phyloP scores from a whole-genome alignment of 306 rosid species.

The Datisca glomerata region DNA sequence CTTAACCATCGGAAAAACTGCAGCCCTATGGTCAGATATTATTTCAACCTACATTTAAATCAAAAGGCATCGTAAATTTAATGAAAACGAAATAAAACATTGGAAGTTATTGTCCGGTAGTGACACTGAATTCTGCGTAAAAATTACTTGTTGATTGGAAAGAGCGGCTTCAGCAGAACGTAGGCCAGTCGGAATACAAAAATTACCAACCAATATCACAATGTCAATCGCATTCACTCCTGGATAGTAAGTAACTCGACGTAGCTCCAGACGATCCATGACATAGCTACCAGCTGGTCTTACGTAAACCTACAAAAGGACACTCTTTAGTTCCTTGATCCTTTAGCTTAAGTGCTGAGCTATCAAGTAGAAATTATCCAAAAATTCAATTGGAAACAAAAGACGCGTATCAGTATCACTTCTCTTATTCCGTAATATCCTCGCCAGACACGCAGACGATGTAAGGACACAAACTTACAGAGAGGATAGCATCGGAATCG shows the following conservation, averaged over 20 bases:
- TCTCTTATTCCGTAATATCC: too few species aligned
- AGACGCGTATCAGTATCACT: too few species aligned
- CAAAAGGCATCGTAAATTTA: neutral
- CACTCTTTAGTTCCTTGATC: neutral
- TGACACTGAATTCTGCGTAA: too few species aligned
- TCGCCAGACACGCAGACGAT: too few species aligned
- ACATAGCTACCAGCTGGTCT: constrained; percentile 98
- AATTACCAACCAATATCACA: constrained; percentile 66
- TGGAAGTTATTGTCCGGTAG: neutral
- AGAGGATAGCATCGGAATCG: constrained; percentile 51
- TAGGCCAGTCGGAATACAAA: constrained; percentile 58
- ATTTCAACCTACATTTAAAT: constrained; percentile 42
- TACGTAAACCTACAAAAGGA: constrained; percentile 55
- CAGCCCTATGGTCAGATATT: constrained; percentile 58
- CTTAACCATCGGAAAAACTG: constrained; percentile 85
- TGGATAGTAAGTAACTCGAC: constrained; percentile 58
- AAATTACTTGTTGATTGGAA: constrained; percentile 56
- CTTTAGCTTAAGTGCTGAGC: neutral
- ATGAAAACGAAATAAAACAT: neutral
- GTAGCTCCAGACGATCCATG: constrained; percentile 90
- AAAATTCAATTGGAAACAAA: neutral
- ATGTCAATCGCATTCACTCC: constrained; percentile 37
- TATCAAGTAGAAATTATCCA: neutral
- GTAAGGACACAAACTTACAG: constrained; percentile 51
- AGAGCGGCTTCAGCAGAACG: constrained; percentile 65